phyloP scores from a whole-genome alignment of 257 asterid genomes.

The Plectranthus barbatus region DNA sequence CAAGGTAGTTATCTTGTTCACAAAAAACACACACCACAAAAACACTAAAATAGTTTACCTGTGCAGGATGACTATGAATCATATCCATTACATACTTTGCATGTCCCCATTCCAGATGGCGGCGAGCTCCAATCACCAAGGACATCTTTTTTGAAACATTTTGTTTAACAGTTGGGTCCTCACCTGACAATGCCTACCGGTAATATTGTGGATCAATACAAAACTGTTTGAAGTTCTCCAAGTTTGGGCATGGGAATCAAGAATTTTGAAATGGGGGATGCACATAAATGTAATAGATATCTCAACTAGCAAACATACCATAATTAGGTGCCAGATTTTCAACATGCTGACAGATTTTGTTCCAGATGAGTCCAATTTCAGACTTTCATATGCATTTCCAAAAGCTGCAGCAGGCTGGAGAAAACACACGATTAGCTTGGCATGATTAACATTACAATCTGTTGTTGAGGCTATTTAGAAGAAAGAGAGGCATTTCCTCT shows the following conservation, averaged over 20 bases:
- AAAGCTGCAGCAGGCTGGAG: conserved; percentile 88
- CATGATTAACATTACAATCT: background rate
- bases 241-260: conserved; percentile 5
- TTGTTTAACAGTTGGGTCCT: conserved; percentile 41
- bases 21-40: background rate
- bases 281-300: background rate
- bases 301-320: conserved; percentile 36
- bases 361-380: conserved; percentile 67
- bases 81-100: conserved; percentile 80
- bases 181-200: conserved; percentile 66
- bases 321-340: conserved; percentile 90
- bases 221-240: conserved; percentile 10
- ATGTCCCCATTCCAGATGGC: conserved; percentile 95
- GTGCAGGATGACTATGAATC: conserved; percentile 91
- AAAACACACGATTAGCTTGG: conserved; percentile 15
- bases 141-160: conserved; percentile 64
- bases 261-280: background rate
- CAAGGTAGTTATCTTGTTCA: background rate
- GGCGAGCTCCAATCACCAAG: conserved; percentile 79
- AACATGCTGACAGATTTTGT: conserved; percentile 87
- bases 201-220: conserved; percentile 7
- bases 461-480: background rate
- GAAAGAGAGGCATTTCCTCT: background rate
- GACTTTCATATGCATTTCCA: conserved; percentile 66
- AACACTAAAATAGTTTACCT: conserved; percentile 36